phyloP scores from a whole-genome alignment of 164 flowering plant species.

The Tinospora cordifolia region DNA sequence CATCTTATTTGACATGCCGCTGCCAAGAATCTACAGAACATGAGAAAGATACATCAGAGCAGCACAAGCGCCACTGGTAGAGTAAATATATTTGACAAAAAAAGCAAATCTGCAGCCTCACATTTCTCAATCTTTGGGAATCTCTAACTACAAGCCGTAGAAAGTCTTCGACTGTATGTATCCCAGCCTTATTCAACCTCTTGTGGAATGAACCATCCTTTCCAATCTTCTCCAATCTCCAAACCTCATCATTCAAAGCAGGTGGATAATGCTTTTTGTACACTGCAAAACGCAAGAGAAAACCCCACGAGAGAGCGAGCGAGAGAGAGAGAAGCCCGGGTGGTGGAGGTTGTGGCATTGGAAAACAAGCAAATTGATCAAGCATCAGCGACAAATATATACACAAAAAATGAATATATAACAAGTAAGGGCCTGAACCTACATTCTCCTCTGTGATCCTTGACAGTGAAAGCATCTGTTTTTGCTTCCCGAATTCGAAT shows the following conservation, averaged over 20 bases:
- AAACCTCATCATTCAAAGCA: conserved; percentile 73
- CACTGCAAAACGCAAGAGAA: conserved; percentile 40
- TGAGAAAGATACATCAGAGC: conserved; percentile 1
- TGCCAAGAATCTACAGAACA: conserved; percentile 73
- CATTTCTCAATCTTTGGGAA: conserved; percentile 60
- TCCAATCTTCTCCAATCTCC: conserved; percentile 97
- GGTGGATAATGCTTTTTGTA: conserved; percentile 99
- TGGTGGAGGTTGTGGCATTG: too few relatives aligned
- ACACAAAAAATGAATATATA: not conserved
- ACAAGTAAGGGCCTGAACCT: conserved; percentile 19
- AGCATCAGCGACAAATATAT: not conserved
- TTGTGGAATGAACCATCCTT: conserved; percentile 97
- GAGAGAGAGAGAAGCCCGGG: too few relatives aligned
- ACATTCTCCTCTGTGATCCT: conserved; percentile 99
- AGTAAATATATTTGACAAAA: not conserved
- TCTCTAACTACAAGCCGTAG: conserved; percentile 77
- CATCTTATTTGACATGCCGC: conserved; percentile 99
- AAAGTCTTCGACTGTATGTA: conserved; percentile 76
- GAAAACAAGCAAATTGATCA: not conserved
- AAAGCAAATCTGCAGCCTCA: conserved; percentile 29
- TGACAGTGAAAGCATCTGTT: conserved; percentile 89
- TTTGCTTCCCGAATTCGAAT: conserved; percentile 87
- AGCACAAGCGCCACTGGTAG: not conserved
- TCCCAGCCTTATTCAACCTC: conserved; percentile 71
- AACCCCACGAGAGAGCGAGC: not conserved